Base-by-base conservation (phyloP, 2,329 filamentous ascomycete genomes). In the Verticillium albo-atrum region DNA sequence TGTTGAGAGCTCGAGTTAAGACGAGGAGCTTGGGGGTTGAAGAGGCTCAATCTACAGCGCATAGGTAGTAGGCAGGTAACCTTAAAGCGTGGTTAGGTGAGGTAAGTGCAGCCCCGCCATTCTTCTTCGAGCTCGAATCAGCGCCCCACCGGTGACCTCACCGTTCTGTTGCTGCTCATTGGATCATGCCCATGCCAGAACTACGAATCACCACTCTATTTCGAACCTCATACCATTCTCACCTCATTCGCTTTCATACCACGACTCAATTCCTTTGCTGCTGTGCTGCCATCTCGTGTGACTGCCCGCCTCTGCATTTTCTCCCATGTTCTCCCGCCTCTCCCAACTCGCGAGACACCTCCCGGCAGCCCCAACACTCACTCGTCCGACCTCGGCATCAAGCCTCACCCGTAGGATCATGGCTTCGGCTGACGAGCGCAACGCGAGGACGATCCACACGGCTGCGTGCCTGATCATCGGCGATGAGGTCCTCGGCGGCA, bases 401-500 rank as follows among this genome's bases (percentile, higher is more conserved):
- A 63, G 66, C n/a, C 54, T 69, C 37, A 62, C 64, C 23, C 69
- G 68, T 30, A 66, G 66, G 67, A 71, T 72, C 69, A 84, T 82
- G 77, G 77, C 75, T 62, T 75, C 77, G 67, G 72, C 79, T 61
- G 79, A 81, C 61, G 79, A 85, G 68, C 80, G 83, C 64, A 82
- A 82, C 68, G 79, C 82, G 67, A 81, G 87, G 70, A 87, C 83
- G 61, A 96, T 98, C 66, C 88, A 92, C 71, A 97, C 93, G 54
- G 95, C 94, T 12, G 94, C 90, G 59, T 96, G 92, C 74, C 77
- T 98, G 64, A 92, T 99, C 61, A 98, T 99, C 68, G 94, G 94
- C n/a, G 94, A 98, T 76, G 94, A 97, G 74, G 92, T 98, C 5
- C 81, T 98, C 4, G 93, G 92, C 25, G 94, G 95, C 68, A 98